Evolutionary conservation across 495 filamentous ascomycete species (phyloP).

Genomic region (Annulohypoxylon bovei): DNA sequence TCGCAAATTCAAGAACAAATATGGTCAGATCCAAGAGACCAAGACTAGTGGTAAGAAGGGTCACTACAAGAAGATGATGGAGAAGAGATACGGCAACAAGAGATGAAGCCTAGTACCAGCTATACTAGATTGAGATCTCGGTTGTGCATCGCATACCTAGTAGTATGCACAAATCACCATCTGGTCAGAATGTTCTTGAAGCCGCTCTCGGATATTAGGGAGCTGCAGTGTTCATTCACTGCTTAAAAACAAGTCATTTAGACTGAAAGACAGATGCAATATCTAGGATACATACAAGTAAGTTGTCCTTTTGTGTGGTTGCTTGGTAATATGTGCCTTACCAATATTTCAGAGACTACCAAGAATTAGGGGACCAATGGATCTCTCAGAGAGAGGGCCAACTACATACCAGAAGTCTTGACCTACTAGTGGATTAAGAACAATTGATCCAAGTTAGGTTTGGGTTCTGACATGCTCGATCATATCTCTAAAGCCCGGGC

Average conservation of each 20-base stretch:
- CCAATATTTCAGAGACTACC: not conserved
- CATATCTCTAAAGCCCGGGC: not conserved
- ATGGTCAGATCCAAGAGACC: constrained; percentile 43
- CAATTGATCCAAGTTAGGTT: not conserved
- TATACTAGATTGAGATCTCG: not conserved
- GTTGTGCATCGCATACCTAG: not conserved
- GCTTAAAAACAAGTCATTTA: not conserved
- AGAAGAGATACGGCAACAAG: constrained; percentile 45
- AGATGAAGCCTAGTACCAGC: constrained; percentile 6
- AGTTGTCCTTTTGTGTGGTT: not conserved
- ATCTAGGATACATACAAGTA: not conserved
- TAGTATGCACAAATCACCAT: not conserved
- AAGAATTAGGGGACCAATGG: not conserved
- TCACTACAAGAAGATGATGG: constrained; percentile 48
- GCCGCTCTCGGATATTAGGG: not conserved
- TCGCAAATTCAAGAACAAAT: constrained; percentile 48
- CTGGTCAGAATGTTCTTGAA: not conserved
- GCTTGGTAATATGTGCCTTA: not conserved
- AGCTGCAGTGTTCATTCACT: not conserved
- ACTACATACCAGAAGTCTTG: not conserved
- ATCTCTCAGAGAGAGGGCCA: not conserved
- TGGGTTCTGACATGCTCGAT: not conserved
- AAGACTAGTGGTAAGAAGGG: constrained; percentile 48
- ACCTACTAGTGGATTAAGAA: not conserved
- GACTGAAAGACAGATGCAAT: not conserved